Conservation (phyloP, 2,329 filamentous ascomycete species). For the Penicillium digitatum region DNA sequence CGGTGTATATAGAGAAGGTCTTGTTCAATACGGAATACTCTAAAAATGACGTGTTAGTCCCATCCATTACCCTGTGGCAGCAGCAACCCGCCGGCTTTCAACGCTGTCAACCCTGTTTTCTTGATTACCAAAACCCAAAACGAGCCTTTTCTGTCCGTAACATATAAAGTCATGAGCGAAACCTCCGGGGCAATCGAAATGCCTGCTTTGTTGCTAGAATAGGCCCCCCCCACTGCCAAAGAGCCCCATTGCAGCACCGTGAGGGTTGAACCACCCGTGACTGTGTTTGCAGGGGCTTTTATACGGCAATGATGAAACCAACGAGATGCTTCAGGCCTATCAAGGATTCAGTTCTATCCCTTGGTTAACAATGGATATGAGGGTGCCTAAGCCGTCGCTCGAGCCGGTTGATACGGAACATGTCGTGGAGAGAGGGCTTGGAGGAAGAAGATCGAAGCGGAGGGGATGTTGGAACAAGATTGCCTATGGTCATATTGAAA, state of each 20-base stretch:
- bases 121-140: too few species aligned
- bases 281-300: not conserved
- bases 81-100: not conserved
- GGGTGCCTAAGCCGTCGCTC: slow-evolving; percentile 13
- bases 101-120: not conserved
- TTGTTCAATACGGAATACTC: too few species aligned
- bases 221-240: not conserved
- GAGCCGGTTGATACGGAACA: slow-evolving; percentile 17
- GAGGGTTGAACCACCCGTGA: not conserved
- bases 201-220: not conserved
- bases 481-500: slow-evolving; percentile 7
- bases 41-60: too few species aligned
- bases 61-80: too few species aligned
- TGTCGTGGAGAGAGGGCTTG: slow-evolving; percentile 15
- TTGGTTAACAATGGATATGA: slow-evolving; percentile 18
- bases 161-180: not conserved
- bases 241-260: not conserved
- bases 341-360: slow-evolving; percentile 11
- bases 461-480: slow-evolving; percentile 12
- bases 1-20: too few species aligned
- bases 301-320: slow-evolving; percentile 13
- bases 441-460: slow-evolving; percentile 14
- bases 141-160: not conserved
- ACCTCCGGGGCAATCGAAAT: not conserved
- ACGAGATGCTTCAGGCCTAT: slow-evolving; percentile 12